Evolutionary conservation across 805 yeast species (phyloP).

Genomic region (Ogataea neopini): DNA sequence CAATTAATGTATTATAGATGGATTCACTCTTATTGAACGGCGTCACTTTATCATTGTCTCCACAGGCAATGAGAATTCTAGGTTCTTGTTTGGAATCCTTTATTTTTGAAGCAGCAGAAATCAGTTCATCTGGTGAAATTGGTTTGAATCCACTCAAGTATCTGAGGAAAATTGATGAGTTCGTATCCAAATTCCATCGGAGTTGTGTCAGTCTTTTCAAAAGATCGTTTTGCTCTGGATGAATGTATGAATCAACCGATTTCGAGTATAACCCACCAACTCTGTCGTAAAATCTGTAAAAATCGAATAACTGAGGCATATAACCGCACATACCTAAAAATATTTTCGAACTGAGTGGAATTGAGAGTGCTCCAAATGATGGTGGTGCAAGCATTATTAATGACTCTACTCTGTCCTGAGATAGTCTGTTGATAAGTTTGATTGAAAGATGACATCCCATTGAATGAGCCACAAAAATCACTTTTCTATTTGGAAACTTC

Average conservation of each 20-base stretch:
- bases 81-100: slow-evolving; percentile 34
- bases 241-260: slow-evolving; percentile 60
- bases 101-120: slow-evolving; percentile 39
- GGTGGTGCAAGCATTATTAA: slow-evolving; percentile 53
- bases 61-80: slow-evolving; percentile 59
- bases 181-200: slow-evolving; percentile 69
- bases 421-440: slow-evolving; percentile 42
- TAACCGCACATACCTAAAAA: slow-evolving; percentile 38
- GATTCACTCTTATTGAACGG: slow-evolving; percentile 40
- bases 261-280: slow-evolving; percentile 59
- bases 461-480: slow-evolving; percentile 53
- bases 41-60: slow-evolving; percentile 57
- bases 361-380: slow-evolving; percentile 16
- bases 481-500: slow-evolving; percentile 43
- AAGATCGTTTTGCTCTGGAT: slow-evolving; percentile 30
- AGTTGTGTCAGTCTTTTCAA: slow-evolving; percentile 56
- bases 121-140: slow-evolving; percentile 46
- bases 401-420: slow-evolving; percentile 44
- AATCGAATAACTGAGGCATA: slow-evolving; percentile 50
- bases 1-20: slow-evolving; percentile 32
- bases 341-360: slow-evolving; percentile 20
- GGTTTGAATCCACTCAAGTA: slow-evolving; percentile 53
- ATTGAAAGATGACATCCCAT: slow-evolving; percentile 56
- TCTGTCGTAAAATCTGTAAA: slow-evolving; percentile 60
- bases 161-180: slow-evolving; percentile 52